These are phyloP conservation scores for Dictyostelium intermedium DNA, from an alignment of 78 protist species.

Conservation along the genomic window DNA sequence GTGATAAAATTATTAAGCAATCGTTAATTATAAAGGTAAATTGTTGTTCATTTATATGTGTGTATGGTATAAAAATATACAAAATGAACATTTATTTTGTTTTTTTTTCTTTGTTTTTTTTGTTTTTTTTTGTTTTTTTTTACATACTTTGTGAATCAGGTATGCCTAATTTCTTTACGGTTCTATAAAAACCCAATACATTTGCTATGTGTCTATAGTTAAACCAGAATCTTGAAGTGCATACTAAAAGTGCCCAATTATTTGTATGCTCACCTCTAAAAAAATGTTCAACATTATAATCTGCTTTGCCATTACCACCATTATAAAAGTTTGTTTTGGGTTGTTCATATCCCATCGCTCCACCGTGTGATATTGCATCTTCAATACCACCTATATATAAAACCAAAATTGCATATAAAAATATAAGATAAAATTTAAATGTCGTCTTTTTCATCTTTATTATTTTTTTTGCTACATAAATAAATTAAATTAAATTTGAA, in stretches of 20 bases:
- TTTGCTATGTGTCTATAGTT: constrained; percentile 97
- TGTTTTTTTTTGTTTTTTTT: constrained; percentile 19
- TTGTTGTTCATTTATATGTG: no score
- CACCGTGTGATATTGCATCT: not conserved
- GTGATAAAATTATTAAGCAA: no score
- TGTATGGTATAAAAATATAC: no score
- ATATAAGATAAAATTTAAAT: not conserved
- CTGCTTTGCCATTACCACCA: constrained; percentile 1
- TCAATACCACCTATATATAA: constrained; percentile 2
- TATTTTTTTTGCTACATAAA: not conserved
- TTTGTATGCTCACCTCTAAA: constrained; percentile 82
- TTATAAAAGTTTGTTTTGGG: not conserved
- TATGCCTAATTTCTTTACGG: constrained; percentile 95
- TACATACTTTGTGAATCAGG: constrained; percentile 92
- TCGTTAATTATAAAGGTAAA: no score
- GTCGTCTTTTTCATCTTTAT: not conserved
- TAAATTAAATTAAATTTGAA: not conserved
- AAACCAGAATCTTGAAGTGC: constrained; percentile 97
- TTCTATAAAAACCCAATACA: constrained; percentile 91
- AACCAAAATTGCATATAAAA: not conserved
- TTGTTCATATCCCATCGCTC: not conserved
- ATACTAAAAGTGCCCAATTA: constrained; percentile 89
- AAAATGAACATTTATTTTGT: no score
- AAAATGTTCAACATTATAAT: constrained; percentile 42
- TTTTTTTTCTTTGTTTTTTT: no score